Evolutionary conservation across 2,329 filamentous ascomycete genomes (phyloP).

Genomic region (Pseudomassariella vexata): DNA sequence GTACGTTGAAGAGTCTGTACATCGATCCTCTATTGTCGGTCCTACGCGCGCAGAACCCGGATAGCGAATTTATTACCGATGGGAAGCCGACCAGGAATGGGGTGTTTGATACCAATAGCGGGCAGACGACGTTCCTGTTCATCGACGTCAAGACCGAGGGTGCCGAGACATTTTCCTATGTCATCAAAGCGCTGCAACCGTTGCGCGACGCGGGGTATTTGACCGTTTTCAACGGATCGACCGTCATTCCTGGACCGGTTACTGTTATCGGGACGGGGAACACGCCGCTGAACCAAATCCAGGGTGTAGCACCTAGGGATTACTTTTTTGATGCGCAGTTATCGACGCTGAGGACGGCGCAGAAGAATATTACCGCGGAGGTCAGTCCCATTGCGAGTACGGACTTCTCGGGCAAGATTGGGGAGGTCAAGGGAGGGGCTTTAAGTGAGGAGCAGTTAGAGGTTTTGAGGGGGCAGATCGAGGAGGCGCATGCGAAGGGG

Average conservation of each 20-base stretch:
- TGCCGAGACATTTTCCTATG: constrained; percentile 40
- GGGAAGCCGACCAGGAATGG: constrained; percentile 36
- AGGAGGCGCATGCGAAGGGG: constrained; percentile 46
- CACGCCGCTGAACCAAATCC: constrained; percentile 47
- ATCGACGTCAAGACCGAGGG: constrained; percentile 61
- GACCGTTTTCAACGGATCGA: constrained; percentile 39
- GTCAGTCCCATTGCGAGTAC: constrained; percentile 21
- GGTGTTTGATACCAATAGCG: constrained; percentile 43
- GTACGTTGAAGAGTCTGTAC: constrained; percentile 56
- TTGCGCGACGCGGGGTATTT: constrained; percentile 51
- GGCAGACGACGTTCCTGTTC: constrained; percentile 51
- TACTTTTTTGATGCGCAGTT: constrained; percentile 49
- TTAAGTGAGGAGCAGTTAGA: constrained; percentile 42
- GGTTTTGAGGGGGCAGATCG: constrained; percentile 46
- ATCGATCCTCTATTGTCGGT: constrained; percentile 56
- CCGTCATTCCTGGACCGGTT: constrained; percentile 46
- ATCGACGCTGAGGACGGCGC: constrained; percentile 13
- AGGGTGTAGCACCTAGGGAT: constrained; percentile 45
- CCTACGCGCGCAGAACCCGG: constrained; percentile 44
- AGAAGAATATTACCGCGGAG: constrained; percentile 16
- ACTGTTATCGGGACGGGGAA: constrained; percentile 64
- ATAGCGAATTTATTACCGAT: constrained; percentile 33
- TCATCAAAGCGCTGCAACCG: constrained; percentile 47
- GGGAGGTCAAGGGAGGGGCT: constrained; percentile 25
- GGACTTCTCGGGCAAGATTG: constrained; percentile 30